Evolutionary conservation across 176 grass and related monocot genomes (phyloP).

Genomic region (Poa annua): DNA sequence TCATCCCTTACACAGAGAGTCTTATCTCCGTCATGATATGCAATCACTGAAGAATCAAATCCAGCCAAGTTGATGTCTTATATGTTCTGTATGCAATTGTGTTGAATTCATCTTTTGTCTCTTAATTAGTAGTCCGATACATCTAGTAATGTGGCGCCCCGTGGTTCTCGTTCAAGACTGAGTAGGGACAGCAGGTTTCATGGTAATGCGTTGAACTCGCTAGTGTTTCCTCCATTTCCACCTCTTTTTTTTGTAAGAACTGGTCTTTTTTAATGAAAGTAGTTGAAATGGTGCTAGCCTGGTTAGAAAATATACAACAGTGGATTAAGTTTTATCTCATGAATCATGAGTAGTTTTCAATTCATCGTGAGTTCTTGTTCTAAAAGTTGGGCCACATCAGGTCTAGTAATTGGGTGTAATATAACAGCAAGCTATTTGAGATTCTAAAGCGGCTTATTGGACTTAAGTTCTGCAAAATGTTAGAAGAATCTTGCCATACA

Average conservation of each 20-base stretch:
- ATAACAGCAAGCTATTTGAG: too few species aligned
- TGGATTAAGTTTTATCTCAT: neutral
- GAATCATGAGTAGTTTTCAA: too few species aligned
- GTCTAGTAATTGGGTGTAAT: too few species aligned
- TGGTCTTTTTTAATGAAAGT: too few species aligned
- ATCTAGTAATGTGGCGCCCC: neutral
- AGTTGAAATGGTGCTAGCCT: neutral
- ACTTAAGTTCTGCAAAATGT: too few species aligned
- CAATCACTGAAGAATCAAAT: neutral
- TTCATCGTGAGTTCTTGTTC: too few species aligned
- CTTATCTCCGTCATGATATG: neutral
- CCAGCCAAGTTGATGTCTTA: neutral
- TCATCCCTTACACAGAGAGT: slow-evolving; percentile 23
- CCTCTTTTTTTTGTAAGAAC: neutral
- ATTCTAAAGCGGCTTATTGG: too few species aligned
- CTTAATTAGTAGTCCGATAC: neutral
- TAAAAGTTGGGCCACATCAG: too few species aligned
- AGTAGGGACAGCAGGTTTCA: neutral
- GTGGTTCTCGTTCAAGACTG: neutral
- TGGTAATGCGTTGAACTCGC: neutral
- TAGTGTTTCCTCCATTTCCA: neutral
- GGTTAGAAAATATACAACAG: neutral
- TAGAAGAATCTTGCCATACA: too few species aligned
- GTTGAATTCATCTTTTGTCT: neutral
- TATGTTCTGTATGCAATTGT: neutral